A percentile compares a stretch with the other conserved stretches of the same genome.
phyloP scores from a whole-genome alignment of 768 basidiomycete species.

The Boletus fagicola region DNA sequence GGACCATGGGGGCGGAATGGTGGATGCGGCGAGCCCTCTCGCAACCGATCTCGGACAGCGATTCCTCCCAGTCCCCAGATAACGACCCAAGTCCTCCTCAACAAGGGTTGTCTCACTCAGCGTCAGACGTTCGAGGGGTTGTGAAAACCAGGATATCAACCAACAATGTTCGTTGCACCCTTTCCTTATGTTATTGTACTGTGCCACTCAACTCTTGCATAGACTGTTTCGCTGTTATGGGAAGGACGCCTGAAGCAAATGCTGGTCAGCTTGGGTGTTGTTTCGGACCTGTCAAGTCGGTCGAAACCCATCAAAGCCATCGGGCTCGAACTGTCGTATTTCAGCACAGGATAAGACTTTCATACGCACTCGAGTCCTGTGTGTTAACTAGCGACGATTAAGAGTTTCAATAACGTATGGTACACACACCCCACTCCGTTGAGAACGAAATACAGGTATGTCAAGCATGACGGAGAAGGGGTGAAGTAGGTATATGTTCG shows the following conservation, averaged over 20 bases:
- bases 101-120: conserved; percentile 6
- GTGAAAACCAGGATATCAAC: conserved; percentile 90
- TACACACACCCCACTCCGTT: conserved; percentile 18
- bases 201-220: conserved; percentile 4
- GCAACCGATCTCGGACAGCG: conserved; percentile 21
- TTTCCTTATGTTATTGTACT: neutral
- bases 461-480: conserved; percentile 13
- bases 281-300: conserved; percentile 85
- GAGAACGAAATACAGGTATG: conserved; percentile 24
- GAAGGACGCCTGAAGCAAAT: conserved; percentile 89
- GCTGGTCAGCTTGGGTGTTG: conserved; percentile 84
- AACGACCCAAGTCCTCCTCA: conserved; percentile 10
- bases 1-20: conserved; percentile 95
- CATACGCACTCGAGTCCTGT: neutral
- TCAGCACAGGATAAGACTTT: conserved; percentile 54
- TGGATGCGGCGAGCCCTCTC: conserved; percentile 70
- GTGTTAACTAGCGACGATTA: conserved; percentile 13
- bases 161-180: conserved; percentile 61
- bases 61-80: neutral
- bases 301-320: conserved; percentile 86
- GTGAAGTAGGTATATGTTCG: conserved; percentile 24
- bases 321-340: conserved; percentile 92
- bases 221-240: conserved; percentile 93
- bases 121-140: conserved; percentile 64
- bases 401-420: conserved; percentile 17